Evolutionary conservation across 2,329 filamentous ascomycete genomes (phyloP).

Genomic region (Ramichloridium luteum): DNA sequence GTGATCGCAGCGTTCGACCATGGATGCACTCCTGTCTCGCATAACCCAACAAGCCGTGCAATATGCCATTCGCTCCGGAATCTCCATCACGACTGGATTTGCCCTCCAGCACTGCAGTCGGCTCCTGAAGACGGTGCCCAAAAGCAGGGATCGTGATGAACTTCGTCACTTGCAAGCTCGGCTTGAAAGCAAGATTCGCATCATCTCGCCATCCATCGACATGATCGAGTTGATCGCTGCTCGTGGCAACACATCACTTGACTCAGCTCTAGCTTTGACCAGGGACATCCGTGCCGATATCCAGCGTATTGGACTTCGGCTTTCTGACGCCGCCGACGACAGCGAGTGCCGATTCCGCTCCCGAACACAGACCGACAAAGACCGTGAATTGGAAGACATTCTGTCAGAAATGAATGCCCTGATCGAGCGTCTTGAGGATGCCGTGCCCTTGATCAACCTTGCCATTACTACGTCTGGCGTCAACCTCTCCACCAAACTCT

Average conservation of each 20-base stretch:
- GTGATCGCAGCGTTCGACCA: too few relatives aligned
- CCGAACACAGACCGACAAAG: constrained; percentile 28
- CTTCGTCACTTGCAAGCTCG: constrained; percentile 59
- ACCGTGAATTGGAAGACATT: constrained; percentile 47
- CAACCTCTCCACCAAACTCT: constrained; percentile 66
- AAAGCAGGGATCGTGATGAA: constrained; percentile 57
- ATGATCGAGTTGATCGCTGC: constrained; percentile 80
- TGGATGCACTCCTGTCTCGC: constrained; percentile 59
- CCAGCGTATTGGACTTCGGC: constrained; percentile 59
- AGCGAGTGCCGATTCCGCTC: constrained; percentile 40
- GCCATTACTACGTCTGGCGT: constrained; percentile 91
- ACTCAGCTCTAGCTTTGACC: constrained; percentile 72
- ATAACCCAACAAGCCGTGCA: constrained; percentile 74
- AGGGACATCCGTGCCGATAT: constrained; percentile 77
- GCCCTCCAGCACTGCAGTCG: constrained; percentile 72
- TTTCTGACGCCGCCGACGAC: constrained; percentile 56
- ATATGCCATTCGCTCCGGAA: constrained; percentile 79
- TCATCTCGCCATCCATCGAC: constrained; percentile 81
- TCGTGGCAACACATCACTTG: constrained; percentile 65
- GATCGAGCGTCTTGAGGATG: constrained; percentile 71
- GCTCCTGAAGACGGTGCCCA: constrained; percentile 62
- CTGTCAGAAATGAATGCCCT: constrained; percentile 63
- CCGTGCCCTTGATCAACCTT: constrained; percentile 81
- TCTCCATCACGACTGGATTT: constrained; percentile 73
- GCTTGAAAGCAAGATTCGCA: constrained; percentile 80